phyloP scores from a whole-genome alignment of 305 asterid species.

The Ilex paraguariensis region DNA sequence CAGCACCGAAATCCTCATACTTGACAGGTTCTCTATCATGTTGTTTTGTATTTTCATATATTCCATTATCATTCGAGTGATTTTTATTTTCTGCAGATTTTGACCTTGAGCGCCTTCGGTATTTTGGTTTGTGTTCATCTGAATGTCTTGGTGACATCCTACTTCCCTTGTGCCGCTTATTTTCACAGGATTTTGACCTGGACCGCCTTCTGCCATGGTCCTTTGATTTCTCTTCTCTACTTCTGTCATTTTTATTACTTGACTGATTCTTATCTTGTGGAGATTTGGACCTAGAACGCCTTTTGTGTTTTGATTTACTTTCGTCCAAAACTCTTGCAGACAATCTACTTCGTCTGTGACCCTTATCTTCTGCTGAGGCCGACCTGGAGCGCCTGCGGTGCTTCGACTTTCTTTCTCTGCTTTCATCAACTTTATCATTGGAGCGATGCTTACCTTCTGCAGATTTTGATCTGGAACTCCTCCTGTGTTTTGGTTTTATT shows the following conservation, averaged over 20 bases:
- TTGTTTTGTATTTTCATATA: slow-evolving; percentile 29
- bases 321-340: slow-evolving; percentile 49
- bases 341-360: slow-evolving; percentile 27
- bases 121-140: slow-evolving; percentile 53
- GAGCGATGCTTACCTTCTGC: slow-evolving; percentile 49
- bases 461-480: slow-evolving; percentile 70
- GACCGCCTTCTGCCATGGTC: slow-evolving; percentile 45
- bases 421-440: slow-evolving; percentile 40
- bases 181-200: slow-evolving; percentile 63
- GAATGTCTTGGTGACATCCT: slow-evolving; percentile 38
- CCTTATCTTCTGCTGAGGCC: slow-evolving; percentile 41
- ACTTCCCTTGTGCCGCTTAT: slow-evolving; percentile 41
- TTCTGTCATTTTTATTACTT: slow-evolving; percentile 46
- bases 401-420: slow-evolving; percentile 43
- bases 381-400: slow-evolving; percentile 35
- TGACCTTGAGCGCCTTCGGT: slow-evolving; percentile 52
- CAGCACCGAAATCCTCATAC: slow-evolving; percentile 29
- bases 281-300: slow-evolving; percentile 55
- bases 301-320: slow-evolving; percentile 48
- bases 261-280: slow-evolving; percentile 47
- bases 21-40: slow-evolving; percentile 34
- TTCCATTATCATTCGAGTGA: slow-evolving; percentile 21
- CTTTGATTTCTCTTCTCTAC: slow-evolving; percentile 58
- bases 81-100: slow-evolving; percentile 42
- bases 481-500: slow-evolving; percentile 50